Conservation (phyloP, 78 protist species). For the Reticulomyxa filosa region DNA sequence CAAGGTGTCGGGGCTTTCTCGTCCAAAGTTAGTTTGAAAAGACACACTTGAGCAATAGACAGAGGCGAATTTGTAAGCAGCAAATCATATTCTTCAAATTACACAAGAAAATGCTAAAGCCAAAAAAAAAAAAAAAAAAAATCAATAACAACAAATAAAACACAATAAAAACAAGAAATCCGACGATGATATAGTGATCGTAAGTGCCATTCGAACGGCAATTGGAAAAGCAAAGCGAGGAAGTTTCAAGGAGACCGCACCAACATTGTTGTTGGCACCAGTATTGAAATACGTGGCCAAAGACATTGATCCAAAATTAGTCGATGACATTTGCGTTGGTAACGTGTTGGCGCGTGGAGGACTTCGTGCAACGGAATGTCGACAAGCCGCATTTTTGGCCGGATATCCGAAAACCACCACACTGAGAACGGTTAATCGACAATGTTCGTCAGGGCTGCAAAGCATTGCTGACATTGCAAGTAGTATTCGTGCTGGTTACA, state of each 20-base stretch:
- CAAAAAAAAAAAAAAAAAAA: no score
- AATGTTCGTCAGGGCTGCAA: neutral
- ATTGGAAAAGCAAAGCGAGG: neutral
- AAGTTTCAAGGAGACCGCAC: neutral
- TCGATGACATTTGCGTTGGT: conserved; percentile 2
- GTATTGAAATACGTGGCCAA: neutral
- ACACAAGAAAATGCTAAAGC: no score
- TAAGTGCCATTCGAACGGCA: neutral
- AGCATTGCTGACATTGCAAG: neutral
- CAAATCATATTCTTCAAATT: no score
- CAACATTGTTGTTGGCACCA: neutral
- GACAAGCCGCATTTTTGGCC: neutral
- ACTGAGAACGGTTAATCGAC: neutral
- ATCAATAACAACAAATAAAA: no score
- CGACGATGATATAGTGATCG: neutral
- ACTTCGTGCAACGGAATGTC: neutral
- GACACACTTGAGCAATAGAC: no score
- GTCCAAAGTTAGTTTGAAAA: no score
- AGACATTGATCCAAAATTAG: neutral
- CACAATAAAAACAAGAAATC: no score
- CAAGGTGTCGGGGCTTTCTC: no score
- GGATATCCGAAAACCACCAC: neutral
- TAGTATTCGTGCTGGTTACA: neutral
- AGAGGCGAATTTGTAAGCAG: no score
- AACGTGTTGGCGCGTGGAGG: neutral